phyloP scores from a whole-genome alignment of 176 grass and related monocot genomes.

The Musa beccarii region DNA sequence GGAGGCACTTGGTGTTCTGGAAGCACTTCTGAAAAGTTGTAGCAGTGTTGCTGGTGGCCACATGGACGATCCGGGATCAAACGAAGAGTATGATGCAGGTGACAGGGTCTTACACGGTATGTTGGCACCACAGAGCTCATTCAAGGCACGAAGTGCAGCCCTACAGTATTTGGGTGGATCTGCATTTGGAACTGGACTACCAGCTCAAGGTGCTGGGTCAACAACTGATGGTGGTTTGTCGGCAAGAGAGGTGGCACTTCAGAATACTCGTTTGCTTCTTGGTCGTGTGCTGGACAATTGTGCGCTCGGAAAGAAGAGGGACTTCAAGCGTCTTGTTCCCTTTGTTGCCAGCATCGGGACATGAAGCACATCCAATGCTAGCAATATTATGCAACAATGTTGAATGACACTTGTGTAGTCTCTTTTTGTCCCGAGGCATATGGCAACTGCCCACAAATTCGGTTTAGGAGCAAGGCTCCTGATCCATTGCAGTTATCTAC shows the following conservation, averaged over 20 bases:
- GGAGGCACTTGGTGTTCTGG: conserved; percentile 82
- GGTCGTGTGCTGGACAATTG: conserved; percentile 86
- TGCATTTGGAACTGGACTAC: conserved; percentile 47
- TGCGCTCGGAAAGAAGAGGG: conserved; percentile 85
- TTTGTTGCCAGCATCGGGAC: conserved; percentile 68
- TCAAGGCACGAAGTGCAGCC: conserved; percentile 75
- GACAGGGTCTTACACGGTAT: conserved; percentile 66
- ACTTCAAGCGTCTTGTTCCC: conserved; percentile 80
- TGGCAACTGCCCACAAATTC: neutral
- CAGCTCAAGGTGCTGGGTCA: conserved; percentile 30
- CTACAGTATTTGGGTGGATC: conserved; percentile 60
- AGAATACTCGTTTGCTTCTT: conserved; percentile 74
- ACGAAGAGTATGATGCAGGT: conserved; percentile 36
- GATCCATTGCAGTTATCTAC: neutral
- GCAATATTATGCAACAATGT: neutral
- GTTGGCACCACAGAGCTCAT: conserved; percentile 69
- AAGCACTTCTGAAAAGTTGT: conserved; percentile 83
- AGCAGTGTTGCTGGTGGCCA: conserved; percentile 43
- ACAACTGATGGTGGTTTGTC: conserved; percentile 39
- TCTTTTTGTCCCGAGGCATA: neutral
- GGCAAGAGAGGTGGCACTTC: conserved; percentile 54
- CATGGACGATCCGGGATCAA: conserved; percentile 34
- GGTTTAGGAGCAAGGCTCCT: neutral
- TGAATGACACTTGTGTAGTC: neutral
- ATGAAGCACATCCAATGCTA: neutral